Conservation (phyloP, 345 rosid species). For the Camelina sativa region DNA sequence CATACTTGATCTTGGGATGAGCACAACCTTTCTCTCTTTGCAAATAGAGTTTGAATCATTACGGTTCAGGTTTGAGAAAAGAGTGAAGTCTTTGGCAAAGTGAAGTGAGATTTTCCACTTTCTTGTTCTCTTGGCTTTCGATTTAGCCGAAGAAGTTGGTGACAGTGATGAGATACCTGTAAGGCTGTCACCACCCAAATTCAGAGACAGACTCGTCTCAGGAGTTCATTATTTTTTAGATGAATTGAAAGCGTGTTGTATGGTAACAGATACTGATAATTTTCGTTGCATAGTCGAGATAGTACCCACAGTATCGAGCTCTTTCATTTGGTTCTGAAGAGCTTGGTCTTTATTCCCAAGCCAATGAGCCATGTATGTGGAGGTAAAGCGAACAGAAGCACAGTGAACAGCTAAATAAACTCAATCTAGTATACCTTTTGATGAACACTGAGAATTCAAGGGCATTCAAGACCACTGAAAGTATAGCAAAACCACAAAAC, state of each 20-base stretch:
- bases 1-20: not conserved
- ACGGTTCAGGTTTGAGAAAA: not conserved
- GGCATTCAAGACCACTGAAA: too few species aligned
- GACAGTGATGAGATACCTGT: conserved; percentile 70
- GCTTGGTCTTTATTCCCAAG: conserved; percentile 58
- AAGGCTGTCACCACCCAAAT: not conserved
- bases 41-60: conserved; percentile 20
- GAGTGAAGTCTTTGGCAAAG: conserved; percentile 10
- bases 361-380: conserved; percentile 58
- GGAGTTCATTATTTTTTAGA: not conserved
- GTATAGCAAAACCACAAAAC: too few species aligned
- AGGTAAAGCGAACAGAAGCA: conserved; percentile 75
- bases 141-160: conserved; percentile 65
- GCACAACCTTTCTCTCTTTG: not conserved
- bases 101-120: conserved; percentile 60
- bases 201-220: not conserved
- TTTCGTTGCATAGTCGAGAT: conserved; percentile 75
- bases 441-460: too few species aligned
- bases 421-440: too few species aligned
- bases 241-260: not conserved
- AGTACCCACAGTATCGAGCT: conserved; percentile 55
- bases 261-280: not conserved
- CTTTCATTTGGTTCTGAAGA: conserved; percentile 52
- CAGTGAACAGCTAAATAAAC: conserved; percentile 46
- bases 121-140: conserved; percentile 68